Evolutionary conservation across 2,329 filamentous ascomycete species (phyloP).

Genomic region (Penicillium crustosum): DNA sequence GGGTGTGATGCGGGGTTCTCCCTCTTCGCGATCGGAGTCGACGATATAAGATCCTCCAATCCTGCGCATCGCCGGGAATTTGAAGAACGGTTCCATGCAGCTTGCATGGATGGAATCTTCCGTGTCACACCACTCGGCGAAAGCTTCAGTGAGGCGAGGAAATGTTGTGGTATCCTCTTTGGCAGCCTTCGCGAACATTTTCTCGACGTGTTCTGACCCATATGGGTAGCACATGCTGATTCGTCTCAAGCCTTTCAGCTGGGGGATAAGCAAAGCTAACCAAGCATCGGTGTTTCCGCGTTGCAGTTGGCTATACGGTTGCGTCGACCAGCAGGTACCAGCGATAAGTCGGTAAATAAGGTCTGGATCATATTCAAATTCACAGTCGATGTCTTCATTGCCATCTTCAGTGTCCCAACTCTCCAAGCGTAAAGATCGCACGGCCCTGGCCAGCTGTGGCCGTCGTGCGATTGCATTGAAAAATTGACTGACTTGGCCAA

Average conservation of each 20-base stretch:
- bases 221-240: background rate
- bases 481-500: background rate
- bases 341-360: background rate
- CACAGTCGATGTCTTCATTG: background rate
- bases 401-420: background rate
- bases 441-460: background rate
- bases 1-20: background rate
- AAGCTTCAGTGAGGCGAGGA: background rate
- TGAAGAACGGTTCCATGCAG: slow-evolving; percentile 5
- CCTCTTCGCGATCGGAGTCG: background rate
- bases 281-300: slow-evolving; percentile 4
- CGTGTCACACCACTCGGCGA: background rate
- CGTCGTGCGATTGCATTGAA: background rate
- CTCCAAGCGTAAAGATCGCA: background rate
- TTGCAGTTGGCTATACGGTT: background rate
- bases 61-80: background rate
- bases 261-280: slow-evolving; percentile 1
- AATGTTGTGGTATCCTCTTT: background rate
- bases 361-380: background rate
- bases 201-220: background rate
- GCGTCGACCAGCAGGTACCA: background rate
- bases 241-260: background rate
- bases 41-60: background rate
- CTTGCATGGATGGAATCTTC: background rate
- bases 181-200: background rate